These are phyloP conservation scores for Yarrowia yakushimensis DNA, from an alignment of 805 yeast species.

Conservation along the genomic window DNA sequence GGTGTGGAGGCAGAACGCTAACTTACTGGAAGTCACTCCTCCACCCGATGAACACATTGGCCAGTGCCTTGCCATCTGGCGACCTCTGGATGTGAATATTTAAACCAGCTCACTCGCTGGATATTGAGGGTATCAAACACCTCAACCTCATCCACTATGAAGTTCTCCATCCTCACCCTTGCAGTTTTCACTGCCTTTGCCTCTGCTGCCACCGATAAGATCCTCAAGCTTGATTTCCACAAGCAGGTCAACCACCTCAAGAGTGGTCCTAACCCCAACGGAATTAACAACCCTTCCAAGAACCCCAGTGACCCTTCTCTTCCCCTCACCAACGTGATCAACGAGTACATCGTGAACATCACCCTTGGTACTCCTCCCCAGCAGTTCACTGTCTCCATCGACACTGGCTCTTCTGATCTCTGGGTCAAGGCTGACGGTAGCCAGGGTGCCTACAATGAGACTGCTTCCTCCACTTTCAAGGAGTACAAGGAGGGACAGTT, in stretches of 20 bases:
- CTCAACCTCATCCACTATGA: background rate
- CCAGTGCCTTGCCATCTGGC: background rate
- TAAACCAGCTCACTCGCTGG: background rate
- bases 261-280: background rate
- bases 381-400: constrained; percentile 51
- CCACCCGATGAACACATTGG: background rate
- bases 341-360: background rate
- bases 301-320: background rate
- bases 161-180: background rate
- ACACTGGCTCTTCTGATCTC: constrained; percentile 68
- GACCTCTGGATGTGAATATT: background rate
- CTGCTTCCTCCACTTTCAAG: constrained; percentile 31
- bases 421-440: constrained; percentile 44
- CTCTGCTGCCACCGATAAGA: background rate
- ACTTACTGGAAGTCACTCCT: background rate
- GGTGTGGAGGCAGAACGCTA: background rate
- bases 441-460: constrained; percentile 5
- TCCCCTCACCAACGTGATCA: background rate
- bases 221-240: background rate
- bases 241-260: background rate
- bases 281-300: background rate
- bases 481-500: constrained; percentile 28
- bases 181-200: background rate
- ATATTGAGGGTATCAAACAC: background rate
- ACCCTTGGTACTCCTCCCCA: constrained; percentile 58